Percentiles rank a stretch among this genome's conserved stretches.
phyloP scores from a whole-genome alignment of 805 yeast species.

The Suhomyces prunicola region DNA sequence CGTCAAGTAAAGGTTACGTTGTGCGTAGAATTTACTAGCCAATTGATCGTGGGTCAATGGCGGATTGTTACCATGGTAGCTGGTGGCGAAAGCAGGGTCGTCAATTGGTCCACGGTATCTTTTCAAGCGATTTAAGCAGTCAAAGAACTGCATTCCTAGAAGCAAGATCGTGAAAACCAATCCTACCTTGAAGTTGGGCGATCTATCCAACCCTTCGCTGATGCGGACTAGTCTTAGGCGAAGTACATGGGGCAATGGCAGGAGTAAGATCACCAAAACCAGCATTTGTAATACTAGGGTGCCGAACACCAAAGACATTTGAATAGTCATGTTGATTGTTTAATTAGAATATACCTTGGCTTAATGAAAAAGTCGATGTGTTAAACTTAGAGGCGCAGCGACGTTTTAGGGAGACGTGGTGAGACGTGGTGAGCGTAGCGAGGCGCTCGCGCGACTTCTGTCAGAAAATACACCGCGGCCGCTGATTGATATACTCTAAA shows the following conservation, averaged over 20 bases:
- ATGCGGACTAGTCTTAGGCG: conserved; percentile 43
- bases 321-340: conserved; percentile 38
- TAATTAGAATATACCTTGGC: not conserved
- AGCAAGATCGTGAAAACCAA: conserved; percentile 39
- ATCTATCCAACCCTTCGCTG: conserved; percentile 30
- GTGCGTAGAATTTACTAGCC: conserved; percentile 61
- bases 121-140: conserved; percentile 47
- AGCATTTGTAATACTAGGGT: conserved; percentile 53
- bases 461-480: not conserved
- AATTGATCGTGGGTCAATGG: conserved; percentile 46
- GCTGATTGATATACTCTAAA: too few relatives aligned
- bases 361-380: not conserved
- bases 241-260: conserved; percentile 53
- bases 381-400: not conserved
- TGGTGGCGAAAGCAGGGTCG: conserved; percentile 18
- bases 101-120: conserved; percentile 16
- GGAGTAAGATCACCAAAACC: conserved; percentile 42
- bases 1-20: conserved; percentile 58
- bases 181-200: conserved; percentile 45
- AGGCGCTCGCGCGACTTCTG: not conserved
- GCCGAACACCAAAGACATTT: conserved; percentile 46
- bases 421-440: not conserved
- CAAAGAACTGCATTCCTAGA: conserved; percentile 50
- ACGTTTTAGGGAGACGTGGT: not conserved
- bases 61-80: conserved; percentile 10